Base-by-base conservation (phyloP, 805 yeast species). In the Wickerhamiella dianesei region DNA sequence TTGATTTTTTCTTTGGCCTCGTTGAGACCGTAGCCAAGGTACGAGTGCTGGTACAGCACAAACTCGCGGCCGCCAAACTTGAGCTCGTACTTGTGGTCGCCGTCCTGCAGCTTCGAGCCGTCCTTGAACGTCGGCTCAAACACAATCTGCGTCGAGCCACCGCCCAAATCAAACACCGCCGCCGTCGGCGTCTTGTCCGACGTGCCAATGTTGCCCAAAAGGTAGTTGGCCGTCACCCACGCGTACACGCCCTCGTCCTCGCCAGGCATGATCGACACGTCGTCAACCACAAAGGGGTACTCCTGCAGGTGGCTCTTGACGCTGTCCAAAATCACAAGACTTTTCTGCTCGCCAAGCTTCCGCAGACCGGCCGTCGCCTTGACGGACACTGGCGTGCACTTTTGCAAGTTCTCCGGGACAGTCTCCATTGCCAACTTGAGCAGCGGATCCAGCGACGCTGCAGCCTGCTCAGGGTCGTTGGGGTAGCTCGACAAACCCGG, bases 311-410 rank as follows among this genome's bases (percentile, higher is more conserved):
- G 92, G 9, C 63, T 58, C 61, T 83, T 74, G 19, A 94, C 96
- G 51, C 85, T 84, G 4, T 67, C 70, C 57, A 92, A 71, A 48
- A 92, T 92, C 41, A 74, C 76, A 21, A 64, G 64, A 3, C 95
- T 73, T 62, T 82, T 82, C 44, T 72, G 80, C 44, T 75, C 76
- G 48, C 98, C 97, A 45, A 88, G 70, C 53, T 82, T 62, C 65
- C 98, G 77, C 60, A 92, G 74, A 37, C 98, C 98, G 22, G 99
- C 98, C 43, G 98, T 92, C 46, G 98, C 99, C 69, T 88, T 89
- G 41, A 92, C 95, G 1, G 96, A 94, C 42, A 92, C 75, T 4
- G 97, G 98, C 2, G 97, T 79, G 67, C 97, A 92, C 0, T 70
- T 64, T 58, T 78, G 86, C 59, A 73, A 69, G 40, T 73, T 73